phyloP scores from a whole-genome alignment of 1,284 basidiomycete species.

The Entoloma clypeatum region DNA sequence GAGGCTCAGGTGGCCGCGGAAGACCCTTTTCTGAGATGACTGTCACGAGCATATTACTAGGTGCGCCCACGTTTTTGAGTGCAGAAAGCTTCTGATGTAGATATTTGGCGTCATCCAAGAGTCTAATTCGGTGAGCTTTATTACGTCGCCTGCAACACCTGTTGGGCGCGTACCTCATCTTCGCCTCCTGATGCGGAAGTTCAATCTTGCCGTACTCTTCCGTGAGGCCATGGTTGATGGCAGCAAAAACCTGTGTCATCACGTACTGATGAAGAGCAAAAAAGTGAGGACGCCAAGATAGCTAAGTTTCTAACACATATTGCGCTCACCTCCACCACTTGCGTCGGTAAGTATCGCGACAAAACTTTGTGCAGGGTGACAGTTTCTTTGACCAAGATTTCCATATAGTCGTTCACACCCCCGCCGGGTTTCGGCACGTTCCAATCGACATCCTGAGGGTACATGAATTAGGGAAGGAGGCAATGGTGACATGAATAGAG shows the following conservation, averaged over 20 bases:
- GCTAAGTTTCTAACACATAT: no score
- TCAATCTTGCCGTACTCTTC: conserved; percentile 83
- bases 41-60: conserved; percentile 75
- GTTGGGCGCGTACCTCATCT: conserved; percentile 59
- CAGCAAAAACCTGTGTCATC: conserved; percentile 88
- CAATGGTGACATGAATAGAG: no score
- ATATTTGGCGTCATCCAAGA: conserved; percentile 75
- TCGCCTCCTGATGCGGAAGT: conserved; percentile 76
- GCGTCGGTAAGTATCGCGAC: conserved; percentile 79
- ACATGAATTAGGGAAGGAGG: conserved; percentile 1
- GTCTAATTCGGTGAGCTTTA: conserved; percentile 37
- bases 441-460: conserved; percentile 70
- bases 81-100: conserved; percentile 69
- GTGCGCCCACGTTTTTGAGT: conserved; percentile 64
- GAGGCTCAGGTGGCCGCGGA: conserved; percentile 27
- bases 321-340: conserved; percentile 81
- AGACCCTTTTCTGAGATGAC: conserved; percentile 73
- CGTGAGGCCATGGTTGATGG: conserved; percentile 85
- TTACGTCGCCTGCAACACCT: conserved; percentile 6
- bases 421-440: conserved; percentile 52
- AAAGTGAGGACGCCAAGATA: no score
- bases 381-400: conserved; percentile 92
- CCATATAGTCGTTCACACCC: conserved; percentile 80
- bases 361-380: conserved; percentile 96
- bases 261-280: conserved; percentile 55